These are phyloP conservation scores for Jamesozyma gamospora DNA, from an alignment of 805 yeast genomes.

Conservation along the genomic window DNA sequence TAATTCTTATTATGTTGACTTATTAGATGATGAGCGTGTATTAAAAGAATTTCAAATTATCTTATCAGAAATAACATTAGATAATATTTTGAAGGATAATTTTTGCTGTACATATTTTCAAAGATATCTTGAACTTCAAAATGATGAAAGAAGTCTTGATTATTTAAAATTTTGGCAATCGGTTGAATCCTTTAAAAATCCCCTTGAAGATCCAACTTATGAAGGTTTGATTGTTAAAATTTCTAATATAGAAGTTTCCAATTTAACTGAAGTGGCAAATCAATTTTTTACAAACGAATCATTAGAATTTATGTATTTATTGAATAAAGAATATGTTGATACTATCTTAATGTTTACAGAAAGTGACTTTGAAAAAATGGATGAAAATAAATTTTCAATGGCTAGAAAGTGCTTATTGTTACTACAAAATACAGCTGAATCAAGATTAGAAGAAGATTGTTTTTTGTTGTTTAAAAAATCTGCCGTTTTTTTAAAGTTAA, in stretches of 20 bases:
- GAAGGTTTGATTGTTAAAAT: constrained; percentile 22
- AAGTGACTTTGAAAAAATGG: background rate
- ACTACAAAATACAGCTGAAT: constrained; percentile 45
- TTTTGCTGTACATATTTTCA: constrained; percentile 12
- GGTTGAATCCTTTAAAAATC: constrained; percentile 61
- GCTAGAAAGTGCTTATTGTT: constrained; percentile 54
- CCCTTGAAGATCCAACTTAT: constrained; percentile 41
- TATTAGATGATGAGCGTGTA: constrained; percentile 7
- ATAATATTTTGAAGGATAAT: constrained; percentile 13
- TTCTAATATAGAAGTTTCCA: constrained; percentile 16
- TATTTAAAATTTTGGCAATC: constrained; percentile 56
- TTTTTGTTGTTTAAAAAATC: constrained; percentile 55
- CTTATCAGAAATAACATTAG: constrained; percentile 11
- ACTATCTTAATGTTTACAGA: constrained; percentile 9
- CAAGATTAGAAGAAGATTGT: constrained; percentile 43
- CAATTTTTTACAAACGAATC: constrained; percentile 12
- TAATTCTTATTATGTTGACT: background rate
- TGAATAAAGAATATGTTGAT: constrained; percentile 15
- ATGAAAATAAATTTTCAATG: constrained; percentile 15
- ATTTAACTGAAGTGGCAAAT: constrained; percentile 19
- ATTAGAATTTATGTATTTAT: constrained; percentile 12
- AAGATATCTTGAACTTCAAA: constrained; percentile 5
- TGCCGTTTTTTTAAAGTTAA: constrained; percentile 41
- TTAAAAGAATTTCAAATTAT: constrained; percentile 12
- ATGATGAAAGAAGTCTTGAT: constrained; percentile 6